These are phyloP conservation scores for Schoenoplectus triqueter DNA, from an alignment of 202 grass and related monocot genomes.

Conservation along the genomic window DNA sequence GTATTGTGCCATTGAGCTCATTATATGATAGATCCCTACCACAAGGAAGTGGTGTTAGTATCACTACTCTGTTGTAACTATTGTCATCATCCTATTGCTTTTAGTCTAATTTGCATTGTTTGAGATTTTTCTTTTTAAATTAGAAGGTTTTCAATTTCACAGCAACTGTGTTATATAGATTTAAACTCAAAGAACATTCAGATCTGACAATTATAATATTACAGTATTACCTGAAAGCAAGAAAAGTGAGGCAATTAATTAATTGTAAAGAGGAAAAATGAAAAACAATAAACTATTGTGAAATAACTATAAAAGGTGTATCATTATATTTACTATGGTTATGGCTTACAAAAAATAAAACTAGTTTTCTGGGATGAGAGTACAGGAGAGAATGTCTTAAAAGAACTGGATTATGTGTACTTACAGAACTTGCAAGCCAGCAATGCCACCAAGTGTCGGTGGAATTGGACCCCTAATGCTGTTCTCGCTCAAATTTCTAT, in stretches of 20 bases:
- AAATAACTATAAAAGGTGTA: slow-evolving; percentile 1
- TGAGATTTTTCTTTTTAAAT: not conserved
- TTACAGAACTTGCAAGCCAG: slow-evolving; percentile 80
- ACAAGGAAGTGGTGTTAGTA: slow-evolving; percentile 19
- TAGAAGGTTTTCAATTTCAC: not conserved
- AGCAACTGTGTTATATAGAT: not conserved
- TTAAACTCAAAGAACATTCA: not conserved
- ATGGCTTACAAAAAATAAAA: not conserved
- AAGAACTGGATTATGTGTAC: slow-evolving; percentile 40
- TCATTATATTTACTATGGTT: not conserved
- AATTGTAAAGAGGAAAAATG: not conserved
- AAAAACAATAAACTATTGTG: not conserved
- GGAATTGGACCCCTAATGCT: slow-evolving; percentile 78
- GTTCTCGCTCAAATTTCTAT: slow-evolving; percentile 93
- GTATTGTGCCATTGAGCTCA: slow-evolving; percentile 88
- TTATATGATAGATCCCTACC: slow-evolving; percentile 90
- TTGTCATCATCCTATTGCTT: not conserved
- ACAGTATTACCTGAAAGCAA: not conserved
- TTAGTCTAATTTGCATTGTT: not conserved
- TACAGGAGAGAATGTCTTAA: not conserved
- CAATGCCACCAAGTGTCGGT: slow-evolving; percentile 64
- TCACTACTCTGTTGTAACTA: not conserved
- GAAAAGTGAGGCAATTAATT: not conserved
- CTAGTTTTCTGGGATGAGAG: not conserved
- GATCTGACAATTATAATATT: not conserved